A percentile compares a stretch with the other conserved stretches of the same genome.
Conservation (phyloP, 2,329 filamentous ascomycete species). For the Ophiocordyceps sinensis region DNA sequence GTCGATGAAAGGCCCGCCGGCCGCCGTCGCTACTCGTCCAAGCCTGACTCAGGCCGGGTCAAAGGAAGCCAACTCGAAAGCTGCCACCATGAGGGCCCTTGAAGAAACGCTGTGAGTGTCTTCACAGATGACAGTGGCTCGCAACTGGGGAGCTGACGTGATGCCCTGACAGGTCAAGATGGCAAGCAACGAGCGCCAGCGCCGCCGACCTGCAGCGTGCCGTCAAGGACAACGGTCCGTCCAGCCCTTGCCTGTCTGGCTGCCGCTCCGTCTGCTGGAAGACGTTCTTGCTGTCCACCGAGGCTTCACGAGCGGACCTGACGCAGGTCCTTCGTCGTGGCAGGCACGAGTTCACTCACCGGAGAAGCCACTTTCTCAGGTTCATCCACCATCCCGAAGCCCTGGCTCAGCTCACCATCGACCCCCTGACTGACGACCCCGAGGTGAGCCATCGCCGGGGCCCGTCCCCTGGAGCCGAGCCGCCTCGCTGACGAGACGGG, state of each 20-base stretch:
- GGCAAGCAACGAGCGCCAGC: slow-evolving; percentile 47
- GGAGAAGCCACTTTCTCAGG: slow-evolving; percentile 61
- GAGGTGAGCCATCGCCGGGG: slow-evolving; percentile 22
- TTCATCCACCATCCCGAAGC: slow-evolving; percentile 77
- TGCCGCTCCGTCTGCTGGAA: slow-evolving; percentile 90
- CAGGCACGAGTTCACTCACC: slow-evolving; percentile 57
- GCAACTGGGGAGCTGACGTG: slow-evolving; percentile 1
- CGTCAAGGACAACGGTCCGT: slow-evolving; percentile 43
- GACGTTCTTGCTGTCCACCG: slow-evolving; percentile 70
- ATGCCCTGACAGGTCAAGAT: slow-evolving; percentile 40
- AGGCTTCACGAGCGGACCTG: slow-evolving; percentile 53
- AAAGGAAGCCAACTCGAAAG: neutral
- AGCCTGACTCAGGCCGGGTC: neutral
- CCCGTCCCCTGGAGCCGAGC: slow-evolving; percentile 3
- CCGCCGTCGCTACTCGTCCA: neutral
- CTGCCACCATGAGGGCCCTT: slow-evolving; percentile 20
- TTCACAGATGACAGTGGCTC: neutral
- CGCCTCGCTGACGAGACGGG: slow-evolving; percentile 21
- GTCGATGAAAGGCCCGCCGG: neutral
- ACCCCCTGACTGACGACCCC: slow-evolving; percentile 75
- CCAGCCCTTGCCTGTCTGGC: slow-evolving; percentile 53
- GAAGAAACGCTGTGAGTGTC: slow-evolving; percentile 22
- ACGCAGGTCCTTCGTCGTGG: slow-evolving; percentile 49
- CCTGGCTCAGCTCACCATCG: slow-evolving; percentile 52
- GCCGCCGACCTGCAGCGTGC: slow-evolving; percentile 48